Evolutionary conservation across 306 rosid species (phyloP).

Genomic region (Pyrus pyrifolia): DNA sequence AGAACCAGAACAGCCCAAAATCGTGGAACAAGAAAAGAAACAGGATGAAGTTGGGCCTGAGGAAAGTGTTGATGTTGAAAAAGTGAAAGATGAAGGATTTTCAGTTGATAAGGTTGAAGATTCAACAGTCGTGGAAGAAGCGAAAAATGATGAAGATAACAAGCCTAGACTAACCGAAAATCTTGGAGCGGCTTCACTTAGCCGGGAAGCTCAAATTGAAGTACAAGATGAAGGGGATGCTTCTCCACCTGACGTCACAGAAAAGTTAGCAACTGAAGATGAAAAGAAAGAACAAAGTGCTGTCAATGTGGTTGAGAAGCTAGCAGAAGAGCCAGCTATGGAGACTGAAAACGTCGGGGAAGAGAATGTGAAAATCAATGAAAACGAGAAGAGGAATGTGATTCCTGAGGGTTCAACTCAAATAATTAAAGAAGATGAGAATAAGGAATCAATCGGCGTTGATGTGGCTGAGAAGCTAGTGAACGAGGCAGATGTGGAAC

Average conservation of each 20-base stretch:
- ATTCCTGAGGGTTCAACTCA: conserved; percentile 10
- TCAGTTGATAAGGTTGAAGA: conserved; percentile 10
- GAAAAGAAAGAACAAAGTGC: conserved; percentile 26
- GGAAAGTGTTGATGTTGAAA: conserved; percentile 13
- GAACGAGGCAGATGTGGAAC: conserved; percentile 32
- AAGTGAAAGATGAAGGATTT: conserved; percentile 17
- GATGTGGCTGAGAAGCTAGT: conserved; percentile 16
- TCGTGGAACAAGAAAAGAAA: conserved; percentile 26
- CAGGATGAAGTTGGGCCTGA: conserved; percentile 20
- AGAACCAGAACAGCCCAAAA: conserved; percentile 24
- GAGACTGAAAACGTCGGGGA: not conserved
- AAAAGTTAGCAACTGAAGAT: conserved; percentile 23
- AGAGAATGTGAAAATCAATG: conserved; percentile 3
- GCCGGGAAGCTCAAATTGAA: conserved; percentile 19
- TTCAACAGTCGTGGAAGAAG: conserved; percentile 9
- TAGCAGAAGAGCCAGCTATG: conserved; percentile 10
- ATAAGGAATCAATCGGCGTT: conserved; percentile 6
- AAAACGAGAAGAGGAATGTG: not conserved
- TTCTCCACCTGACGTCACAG: conserved; percentile 19
- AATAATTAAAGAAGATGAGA: conserved; percentile 12
- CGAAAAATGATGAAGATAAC: conserved; percentile 16
- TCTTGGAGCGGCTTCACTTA: conserved; percentile 17
- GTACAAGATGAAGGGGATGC: conserved; percentile 18
- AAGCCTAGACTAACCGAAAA: conserved; percentile 1
- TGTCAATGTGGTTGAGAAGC: conserved; percentile 18